phyloP scores from a whole-genome alignment of 768 basidiomycete species.

The Stropharia rugosoannulata region DNA sequence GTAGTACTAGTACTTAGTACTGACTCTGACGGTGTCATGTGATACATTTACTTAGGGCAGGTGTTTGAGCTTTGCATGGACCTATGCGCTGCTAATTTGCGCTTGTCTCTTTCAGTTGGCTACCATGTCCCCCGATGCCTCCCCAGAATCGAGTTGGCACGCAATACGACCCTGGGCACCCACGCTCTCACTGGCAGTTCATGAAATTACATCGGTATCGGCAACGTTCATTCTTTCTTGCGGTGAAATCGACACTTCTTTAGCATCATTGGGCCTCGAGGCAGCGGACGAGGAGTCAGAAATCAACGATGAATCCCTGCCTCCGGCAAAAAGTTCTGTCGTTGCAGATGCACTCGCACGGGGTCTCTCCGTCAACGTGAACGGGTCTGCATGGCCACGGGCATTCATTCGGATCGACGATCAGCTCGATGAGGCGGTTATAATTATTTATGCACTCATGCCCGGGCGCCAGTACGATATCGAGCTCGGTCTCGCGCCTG shows the following conservation, averaged over 20 bases:
- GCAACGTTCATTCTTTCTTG: constrained; percentile 74
- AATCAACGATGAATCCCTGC: constrained; percentile 2
- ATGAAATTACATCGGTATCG: constrained; percentile 85
- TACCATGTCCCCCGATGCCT: constrained; percentile 11
- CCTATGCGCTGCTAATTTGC: too few relatives aligned
- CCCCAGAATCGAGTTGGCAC: constrained; percentile 50
- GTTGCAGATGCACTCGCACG: constrained; percentile 69
- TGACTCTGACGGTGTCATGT: too few relatives aligned
- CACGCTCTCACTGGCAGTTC: constrained; percentile 66
- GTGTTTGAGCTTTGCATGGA: too few relatives aligned
- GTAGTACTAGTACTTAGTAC: too few relatives aligned
- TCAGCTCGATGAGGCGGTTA: constrained; percentile 81
- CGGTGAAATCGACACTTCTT: constrained; percentile 37
- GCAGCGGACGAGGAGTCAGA: constrained; percentile 29
- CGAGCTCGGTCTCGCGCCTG: constrained; percentile 72
- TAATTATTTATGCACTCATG: constrained; percentile 87
- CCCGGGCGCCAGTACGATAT: constrained; percentile 91
- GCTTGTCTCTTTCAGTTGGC: too few relatives aligned
- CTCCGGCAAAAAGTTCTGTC: constrained; percentile 30
- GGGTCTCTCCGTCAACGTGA: constrained; percentile 79
- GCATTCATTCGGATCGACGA: constrained; percentile 82
- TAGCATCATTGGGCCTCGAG: constrained; percentile 39
- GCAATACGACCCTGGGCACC: constrained; percentile 77
- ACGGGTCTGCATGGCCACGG: constrained; percentile 74
- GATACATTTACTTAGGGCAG: too few relatives aligned